phyloP scores from a whole-genome alignment of 257 asterid species.

The Solanum chilense region DNA sequence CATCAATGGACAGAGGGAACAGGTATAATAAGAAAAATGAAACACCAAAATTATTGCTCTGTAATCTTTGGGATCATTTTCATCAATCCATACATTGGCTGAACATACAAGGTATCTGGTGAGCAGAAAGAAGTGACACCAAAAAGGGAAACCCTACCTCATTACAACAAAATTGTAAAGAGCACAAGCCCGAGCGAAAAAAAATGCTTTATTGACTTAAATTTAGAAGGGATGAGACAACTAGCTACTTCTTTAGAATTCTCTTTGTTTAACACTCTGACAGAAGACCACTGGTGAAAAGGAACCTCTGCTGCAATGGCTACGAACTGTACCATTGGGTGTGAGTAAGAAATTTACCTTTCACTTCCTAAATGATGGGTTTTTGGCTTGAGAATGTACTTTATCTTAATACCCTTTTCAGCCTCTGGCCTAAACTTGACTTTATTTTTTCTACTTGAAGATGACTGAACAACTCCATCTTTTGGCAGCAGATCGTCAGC shows the following conservation, averaged over 20 bases:
- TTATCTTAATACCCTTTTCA: conserved; percentile 31
- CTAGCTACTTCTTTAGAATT: not conserved
- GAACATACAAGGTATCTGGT: not conserved
- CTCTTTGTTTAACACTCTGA: not conserved
- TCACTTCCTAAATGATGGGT: not conserved
- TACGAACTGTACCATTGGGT: not conserved
- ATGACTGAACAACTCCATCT: not conserved
- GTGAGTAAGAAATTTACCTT: not conserved
- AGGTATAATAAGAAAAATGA: not conserved
- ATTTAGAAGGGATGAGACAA: not conserved
- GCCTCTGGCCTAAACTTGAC: conserved; percentile 24
- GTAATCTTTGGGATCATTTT: not conserved
- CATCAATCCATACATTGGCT: not conserved
- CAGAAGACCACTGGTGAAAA: not conserved
- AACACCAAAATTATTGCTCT: not conserved
- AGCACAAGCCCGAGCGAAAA: not conserved
- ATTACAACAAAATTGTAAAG: not conserved
- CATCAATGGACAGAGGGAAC: not conserved
- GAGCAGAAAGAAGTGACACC: not conserved
- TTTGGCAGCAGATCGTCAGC: not conserved
- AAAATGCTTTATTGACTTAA: not conserved
- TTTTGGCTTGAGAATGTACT: conserved; percentile 56
- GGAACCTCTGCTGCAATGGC: not conserved
- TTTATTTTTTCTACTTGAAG: conserved; percentile 10
- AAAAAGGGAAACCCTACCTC: not conserved